Percentiles rank a stretch among this genome's conserved stretches.
These are phyloP conservation scores for Cercospora citrullina DNA, from an alignment of 2,329 filamentous ascomycete species.

Conservation along the genomic window DNA sequence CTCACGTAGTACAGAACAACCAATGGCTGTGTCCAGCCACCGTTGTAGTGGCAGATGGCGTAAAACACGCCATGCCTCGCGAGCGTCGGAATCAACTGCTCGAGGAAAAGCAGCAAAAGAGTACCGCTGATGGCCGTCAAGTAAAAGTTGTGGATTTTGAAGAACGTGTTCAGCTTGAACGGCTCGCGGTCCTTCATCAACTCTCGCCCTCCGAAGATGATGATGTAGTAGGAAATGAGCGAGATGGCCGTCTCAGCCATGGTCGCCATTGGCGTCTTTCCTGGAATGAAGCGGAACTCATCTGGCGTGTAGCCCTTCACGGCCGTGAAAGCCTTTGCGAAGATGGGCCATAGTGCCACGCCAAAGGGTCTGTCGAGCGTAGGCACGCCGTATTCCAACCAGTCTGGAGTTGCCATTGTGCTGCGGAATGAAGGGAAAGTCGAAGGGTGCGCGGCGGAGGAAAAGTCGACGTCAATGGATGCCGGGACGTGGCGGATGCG, in stretches of 20 bases:
- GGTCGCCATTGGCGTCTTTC: constrained; percentile 86
- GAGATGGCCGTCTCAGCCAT: constrained; percentile 77
- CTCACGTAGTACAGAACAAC: constrained; percentile 96
- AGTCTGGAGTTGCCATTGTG: constrained; percentile 55
- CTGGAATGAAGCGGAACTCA: constrained; percentile 80
- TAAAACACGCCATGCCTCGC: constrained; percentile 81
- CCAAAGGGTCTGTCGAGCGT: constrained; percentile 92
- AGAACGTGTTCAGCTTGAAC: constrained; percentile 82
- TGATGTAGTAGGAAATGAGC: constrained; percentile 83
- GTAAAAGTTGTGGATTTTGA: constrained; percentile 96
- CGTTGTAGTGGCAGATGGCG: constrained; percentile 76
- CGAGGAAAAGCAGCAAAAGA: constrained; percentile 80
- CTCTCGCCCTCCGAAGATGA: constrained; percentile 91
- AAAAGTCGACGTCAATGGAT: background rate
- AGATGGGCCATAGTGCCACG: constrained; percentile 88
- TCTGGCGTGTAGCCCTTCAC: constrained; percentile 79
- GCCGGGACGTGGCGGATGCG: constrained; percentile 8
- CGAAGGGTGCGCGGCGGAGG: background rate
- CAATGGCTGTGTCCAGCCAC: constrained; percentile 91
- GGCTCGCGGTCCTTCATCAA: constrained; percentile 84
- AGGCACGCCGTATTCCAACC: constrained; percentile 59
- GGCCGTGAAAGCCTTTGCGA: constrained; percentile 78
- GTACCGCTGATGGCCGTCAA: constrained; percentile 80
- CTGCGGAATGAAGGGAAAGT: constrained; percentile 1
- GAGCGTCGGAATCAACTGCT: constrained; percentile 85